Evolutionary conservation across 768 basidiomycete genomes (phyloP).

Genomic region (Kwoniella newhampshirensis): DNA sequence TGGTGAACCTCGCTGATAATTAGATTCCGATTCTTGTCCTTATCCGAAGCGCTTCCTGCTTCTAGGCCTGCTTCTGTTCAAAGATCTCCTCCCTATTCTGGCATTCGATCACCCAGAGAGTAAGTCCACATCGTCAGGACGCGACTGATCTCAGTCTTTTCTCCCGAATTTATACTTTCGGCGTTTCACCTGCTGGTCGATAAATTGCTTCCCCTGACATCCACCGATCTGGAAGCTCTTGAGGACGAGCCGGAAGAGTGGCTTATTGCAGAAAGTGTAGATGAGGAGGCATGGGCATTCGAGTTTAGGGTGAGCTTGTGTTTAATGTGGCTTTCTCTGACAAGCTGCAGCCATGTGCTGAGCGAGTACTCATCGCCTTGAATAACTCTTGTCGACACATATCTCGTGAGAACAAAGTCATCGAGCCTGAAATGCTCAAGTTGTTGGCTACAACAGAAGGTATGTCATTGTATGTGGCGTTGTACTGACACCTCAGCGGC

Average conservation of each 20-base stretch:
- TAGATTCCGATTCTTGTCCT: slow-evolving; percentile 37
- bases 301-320: slow-evolving; percentile 71
- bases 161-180: slow-evolving; percentile 42
- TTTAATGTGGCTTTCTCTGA: not conserved
- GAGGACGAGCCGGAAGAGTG: slow-evolving; percentile 89
- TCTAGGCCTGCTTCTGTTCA: slow-evolving; percentile 50
- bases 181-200: slow-evolving; percentile 66
- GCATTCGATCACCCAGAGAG: slow-evolving; percentile 43
- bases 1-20: slow-evolving; percentile 4
- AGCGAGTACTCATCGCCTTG: slow-evolving; percentile 78
- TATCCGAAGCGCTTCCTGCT: slow-evolving; percentile 52
- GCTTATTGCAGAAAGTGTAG: slow-evolving; percentile 84
- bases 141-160: slow-evolving; percentile 42
- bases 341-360: slow-evolving; percentile 74
- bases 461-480: slow-evolving; percentile 5
- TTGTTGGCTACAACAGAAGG: slow-evolving; percentile 37
- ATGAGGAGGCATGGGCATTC: slow-evolving; percentile 89
- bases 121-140: slow-evolving; percentile 16
- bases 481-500: slow-evolving; percentile 24
- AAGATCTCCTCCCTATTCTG: slow-evolving; percentile 50
- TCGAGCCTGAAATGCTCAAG: slow-evolving; percentile 45
- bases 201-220: slow-evolving; percentile 78
- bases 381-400: slow-evolving; percentile 45
- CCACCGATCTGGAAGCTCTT: slow-evolving; percentile 79
- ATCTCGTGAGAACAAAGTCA: slow-evolving; percentile 35